A percentile compares a stretch with the other conserved stretches of the same genome.
Evolutionary conservation across 345 rosid genomes (phyloP).

Genomic region (Trapa bicornis): DNA sequence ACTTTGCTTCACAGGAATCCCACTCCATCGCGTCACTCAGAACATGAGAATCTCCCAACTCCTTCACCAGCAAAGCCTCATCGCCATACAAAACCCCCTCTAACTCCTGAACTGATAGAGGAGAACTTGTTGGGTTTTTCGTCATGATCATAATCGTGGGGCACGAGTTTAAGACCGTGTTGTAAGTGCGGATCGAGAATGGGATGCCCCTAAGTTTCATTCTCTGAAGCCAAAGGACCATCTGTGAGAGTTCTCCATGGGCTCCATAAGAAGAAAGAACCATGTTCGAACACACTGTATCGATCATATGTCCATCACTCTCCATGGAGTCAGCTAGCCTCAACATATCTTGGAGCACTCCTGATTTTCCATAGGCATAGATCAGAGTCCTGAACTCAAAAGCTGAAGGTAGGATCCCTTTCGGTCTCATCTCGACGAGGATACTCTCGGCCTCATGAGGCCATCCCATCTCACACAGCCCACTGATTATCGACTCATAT

Average conservation of each 20-base stretch:
- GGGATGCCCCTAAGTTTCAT: conserved; percentile 37
- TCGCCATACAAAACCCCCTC: conserved; percentile 25
- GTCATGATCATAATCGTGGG: conserved; percentile 28
- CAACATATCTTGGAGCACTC: conserved; percentile 55
- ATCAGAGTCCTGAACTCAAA: conserved; percentile 45
- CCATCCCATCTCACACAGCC: conserved; percentile 53
- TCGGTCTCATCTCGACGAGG: conserved; percentile 34
- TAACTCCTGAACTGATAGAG: conserved; percentile 37
- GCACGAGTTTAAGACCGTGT: conserved; percentile 68
- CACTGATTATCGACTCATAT: conserved; percentile 45
- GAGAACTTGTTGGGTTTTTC: conserved; percentile 21
- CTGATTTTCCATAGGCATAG: conserved; percentile 56
- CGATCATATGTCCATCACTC: conserved; percentile 33
- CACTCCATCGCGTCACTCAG: conserved; percentile 43
- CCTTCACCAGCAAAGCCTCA: conserved; percentile 38
- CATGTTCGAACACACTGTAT: conserved; percentile 67
- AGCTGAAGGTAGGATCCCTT: conserved; percentile 29
- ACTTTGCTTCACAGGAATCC: conserved; percentile 37
- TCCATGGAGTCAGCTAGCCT: conserved; percentile 34
- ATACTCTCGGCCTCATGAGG: conserved; percentile 47
- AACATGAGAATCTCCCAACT: conserved; percentile 38
- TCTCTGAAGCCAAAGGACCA: conserved; percentile 52
- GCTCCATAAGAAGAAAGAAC: conserved; percentile 68
- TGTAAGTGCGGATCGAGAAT: conserved; percentile 52
- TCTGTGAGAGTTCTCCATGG: conserved; percentile 34